These are phyloP conservation scores for Neurospora sp. DNA, from an alignment of 495 filamentous ascomycete genomes.

Conservation along the genomic window DNA sequence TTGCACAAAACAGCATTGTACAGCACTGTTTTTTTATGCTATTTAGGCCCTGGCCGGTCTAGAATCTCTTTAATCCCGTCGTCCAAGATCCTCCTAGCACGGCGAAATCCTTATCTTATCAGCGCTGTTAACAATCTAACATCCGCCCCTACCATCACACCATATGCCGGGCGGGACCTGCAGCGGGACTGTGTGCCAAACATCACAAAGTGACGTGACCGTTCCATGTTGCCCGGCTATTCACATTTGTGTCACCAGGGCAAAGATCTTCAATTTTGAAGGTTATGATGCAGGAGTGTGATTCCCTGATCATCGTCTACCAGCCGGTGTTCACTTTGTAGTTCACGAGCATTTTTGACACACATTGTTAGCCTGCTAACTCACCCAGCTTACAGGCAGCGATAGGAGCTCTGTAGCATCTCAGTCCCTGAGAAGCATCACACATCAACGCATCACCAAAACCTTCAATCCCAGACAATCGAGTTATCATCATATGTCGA, in stretches of 20 bases:
- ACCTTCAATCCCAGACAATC: neutral
- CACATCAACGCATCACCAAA: neutral
- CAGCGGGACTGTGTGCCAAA: neutral
- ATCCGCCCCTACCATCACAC: neutral
- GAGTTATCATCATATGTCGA: neutral
- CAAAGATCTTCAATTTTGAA: neutral
- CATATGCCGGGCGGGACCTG: neutral
- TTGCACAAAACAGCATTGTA: neutral
- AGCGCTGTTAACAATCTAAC: neutral
- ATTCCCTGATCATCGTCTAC: neutral
- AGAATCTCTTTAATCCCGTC: neutral
- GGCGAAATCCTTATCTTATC: neutral
- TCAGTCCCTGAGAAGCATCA: neutral
- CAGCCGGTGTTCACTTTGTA: neutral
- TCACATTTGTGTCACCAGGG: neutral
- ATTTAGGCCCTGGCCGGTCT: neutral
- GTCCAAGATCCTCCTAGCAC: neutral
- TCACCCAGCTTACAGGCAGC: neutral
- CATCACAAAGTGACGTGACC: neutral
- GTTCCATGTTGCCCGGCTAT: neutral
- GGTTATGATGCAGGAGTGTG: neutral
- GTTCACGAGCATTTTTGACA: neutral
- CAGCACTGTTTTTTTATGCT: neutral
- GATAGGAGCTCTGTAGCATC: neutral
- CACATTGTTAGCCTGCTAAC: neutral